Evolutionary conservation across 305 asterid species (phyloP).

Genomic region (Andrographis paniculata): DNA sequence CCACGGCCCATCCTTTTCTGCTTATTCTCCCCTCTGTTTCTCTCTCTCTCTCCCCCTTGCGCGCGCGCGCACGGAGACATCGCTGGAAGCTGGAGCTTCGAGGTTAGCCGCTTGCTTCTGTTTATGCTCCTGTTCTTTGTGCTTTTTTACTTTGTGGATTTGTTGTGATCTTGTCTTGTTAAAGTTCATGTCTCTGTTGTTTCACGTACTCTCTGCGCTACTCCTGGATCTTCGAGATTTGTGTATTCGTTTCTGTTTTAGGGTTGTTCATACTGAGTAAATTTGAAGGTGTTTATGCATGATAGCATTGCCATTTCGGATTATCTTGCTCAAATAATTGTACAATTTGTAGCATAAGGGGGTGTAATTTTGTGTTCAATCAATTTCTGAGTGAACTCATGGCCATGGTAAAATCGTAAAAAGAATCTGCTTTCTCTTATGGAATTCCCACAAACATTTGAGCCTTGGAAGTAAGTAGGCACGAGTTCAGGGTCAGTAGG

Average conservation of each 20-base stretch:
- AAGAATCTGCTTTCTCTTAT: too few species aligned
- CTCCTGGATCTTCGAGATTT: not conserved
- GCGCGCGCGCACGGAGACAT: not conserved
- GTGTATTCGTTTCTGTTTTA: not conserved
- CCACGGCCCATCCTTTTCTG: constrained; percentile 21
- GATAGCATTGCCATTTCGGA: too few species aligned
- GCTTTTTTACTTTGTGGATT: not conserved
- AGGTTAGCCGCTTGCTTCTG: not conserved
- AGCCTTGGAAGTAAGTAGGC: too few species aligned
- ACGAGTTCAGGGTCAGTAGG: too few species aligned
- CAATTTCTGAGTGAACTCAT: too few species aligned
- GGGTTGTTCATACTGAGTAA: not conserved
- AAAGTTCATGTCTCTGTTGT: not conserved
- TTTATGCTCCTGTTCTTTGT: not conserved
- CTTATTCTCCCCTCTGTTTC: not conserved
- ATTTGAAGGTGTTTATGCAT: not conserved
- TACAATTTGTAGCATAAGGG: too few species aligned
- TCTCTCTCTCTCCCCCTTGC: constrained; percentile 9
- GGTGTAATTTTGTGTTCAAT: too few species aligned
- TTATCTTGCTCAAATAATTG: too few species aligned
- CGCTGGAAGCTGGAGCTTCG: not conserved
- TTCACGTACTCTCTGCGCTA: not conserved
- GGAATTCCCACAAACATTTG: too few species aligned
- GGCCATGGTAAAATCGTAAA: too few species aligned
- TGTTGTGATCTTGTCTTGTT: not conserved